phyloP scores from a whole-genome alignment of 2,329 filamentous ascomycete species.

The Xylaria multiplex region DNA sequence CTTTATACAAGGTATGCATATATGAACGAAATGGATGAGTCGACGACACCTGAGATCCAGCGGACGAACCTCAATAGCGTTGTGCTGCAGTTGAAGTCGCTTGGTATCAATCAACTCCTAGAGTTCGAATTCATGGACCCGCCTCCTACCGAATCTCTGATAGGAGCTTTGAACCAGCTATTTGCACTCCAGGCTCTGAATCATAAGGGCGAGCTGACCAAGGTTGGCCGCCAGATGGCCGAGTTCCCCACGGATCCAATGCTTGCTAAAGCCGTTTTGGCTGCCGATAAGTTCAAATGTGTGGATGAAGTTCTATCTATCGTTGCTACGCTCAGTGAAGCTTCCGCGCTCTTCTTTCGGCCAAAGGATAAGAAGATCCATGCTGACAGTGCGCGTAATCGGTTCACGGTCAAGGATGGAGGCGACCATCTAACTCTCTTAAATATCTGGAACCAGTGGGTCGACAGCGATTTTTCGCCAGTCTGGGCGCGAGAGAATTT shows the following conservation, averaged over 20 bases:
- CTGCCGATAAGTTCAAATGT: constrained; percentile 89
- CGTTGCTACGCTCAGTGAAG: constrained; percentile 92
- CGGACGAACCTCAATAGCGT: constrained; percentile 87
- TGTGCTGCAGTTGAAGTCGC: constrained; percentile 84
- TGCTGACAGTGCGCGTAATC: constrained; percentile 86
- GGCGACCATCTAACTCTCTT: constrained; percentile 90
- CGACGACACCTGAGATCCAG: constrained; percentile 91
- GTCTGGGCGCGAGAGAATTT: constrained; percentile 95
- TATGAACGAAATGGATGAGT: constrained; percentile 94
- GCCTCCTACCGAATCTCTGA: constrained; percentile 88
- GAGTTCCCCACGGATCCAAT: constrained; percentile 94
- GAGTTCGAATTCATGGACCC: constrained; percentile 98
- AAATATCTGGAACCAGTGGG: constrained; percentile 96
- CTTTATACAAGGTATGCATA: constrained; percentile 94
- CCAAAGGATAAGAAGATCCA: constrained; percentile 98
- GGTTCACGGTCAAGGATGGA: constrained; percentile 90
- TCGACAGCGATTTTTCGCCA: constrained; percentile 86
- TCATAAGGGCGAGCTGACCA: constrained; percentile 87
- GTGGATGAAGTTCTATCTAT: constrained; percentile 93
- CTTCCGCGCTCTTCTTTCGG: constrained; percentile 88
- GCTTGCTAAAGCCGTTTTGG: constrained; percentile 88
- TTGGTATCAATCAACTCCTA: constrained; percentile 91
- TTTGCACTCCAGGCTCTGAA: constrained; percentile 92
- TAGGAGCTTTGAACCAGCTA: constrained; percentile 86
- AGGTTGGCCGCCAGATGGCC: constrained; percentile 91